Evolutionary conservation across 345 rosid genomes (phyloP).

Genomic region (Raphanus sativus): DNA sequence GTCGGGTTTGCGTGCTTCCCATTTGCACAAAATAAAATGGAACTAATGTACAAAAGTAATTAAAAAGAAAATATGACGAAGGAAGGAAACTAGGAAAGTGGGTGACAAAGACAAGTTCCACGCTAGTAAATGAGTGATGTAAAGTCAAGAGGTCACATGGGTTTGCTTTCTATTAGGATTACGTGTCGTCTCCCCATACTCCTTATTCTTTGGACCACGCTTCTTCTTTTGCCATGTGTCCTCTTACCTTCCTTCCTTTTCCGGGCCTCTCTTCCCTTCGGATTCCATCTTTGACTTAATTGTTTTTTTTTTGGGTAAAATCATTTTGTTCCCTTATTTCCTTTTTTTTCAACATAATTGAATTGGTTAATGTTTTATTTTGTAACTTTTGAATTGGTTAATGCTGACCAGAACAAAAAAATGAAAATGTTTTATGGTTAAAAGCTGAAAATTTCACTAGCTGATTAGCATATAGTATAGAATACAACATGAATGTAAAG

Average conservation of each 20-base stretch:
- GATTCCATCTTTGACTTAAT: conserved; percentile 31
- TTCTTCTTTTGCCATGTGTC: conserved; percentile 35
- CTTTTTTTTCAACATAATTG: background rate
- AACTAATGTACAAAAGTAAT: background rate
- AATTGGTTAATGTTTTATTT: background rate
- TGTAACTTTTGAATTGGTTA: too few species aligned
- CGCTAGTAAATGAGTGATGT: conserved; percentile 32
- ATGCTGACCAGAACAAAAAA: background rate
- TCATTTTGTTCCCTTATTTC: background rate
- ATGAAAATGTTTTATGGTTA: background rate
- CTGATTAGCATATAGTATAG: background rate
- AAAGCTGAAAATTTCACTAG: background rate
- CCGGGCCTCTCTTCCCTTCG: conserved; percentile 25
- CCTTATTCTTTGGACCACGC: conserved; percentile 29
- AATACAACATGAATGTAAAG: background rate
- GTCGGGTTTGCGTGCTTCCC: background rate
- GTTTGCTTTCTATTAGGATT: conserved; percentile 9
- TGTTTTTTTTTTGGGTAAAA: background rate
- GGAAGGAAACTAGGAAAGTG: conserved; percentile 31
- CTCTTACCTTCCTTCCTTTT: conserved; percentile 16
- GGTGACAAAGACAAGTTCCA: conserved; percentile 44
- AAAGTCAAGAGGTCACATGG: conserved; percentile 39
- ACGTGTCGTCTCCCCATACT: conserved; percentile 37
- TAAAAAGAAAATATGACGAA: conserved; percentile 5
- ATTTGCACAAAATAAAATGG: background rate